phyloP scores from a whole-genome alignment of 2,329 filamentous ascomycete genomes.

The Ascochyta viciae-villosae region DNA sequence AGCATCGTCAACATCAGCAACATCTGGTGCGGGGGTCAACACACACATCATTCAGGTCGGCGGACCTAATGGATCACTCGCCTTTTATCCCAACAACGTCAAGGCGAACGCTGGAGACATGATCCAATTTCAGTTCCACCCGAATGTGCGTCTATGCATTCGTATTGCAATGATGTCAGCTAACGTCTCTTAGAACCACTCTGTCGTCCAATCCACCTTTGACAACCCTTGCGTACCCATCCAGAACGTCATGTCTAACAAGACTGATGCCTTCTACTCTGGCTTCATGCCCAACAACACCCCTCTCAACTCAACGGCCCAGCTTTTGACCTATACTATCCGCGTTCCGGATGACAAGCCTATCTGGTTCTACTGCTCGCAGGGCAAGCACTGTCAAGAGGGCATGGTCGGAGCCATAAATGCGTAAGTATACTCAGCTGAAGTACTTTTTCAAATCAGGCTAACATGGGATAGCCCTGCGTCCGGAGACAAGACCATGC shows the following conservation, averaged over 20 bases:
- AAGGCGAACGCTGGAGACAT: constrained; percentile 66
- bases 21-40: constrained; percentile 29
- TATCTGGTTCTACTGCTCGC: constrained; percentile 81
- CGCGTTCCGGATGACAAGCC: constrained; percentile 72
- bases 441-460: neutral
- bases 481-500: constrained; percentile 47
- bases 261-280: constrained; percentile 65
- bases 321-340: constrained; percentile 73
- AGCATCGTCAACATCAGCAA: constrained; percentile 11
- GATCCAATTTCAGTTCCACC: constrained; percentile 62
- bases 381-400: constrained; percentile 74
- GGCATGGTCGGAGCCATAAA: constrained; percentile 83
- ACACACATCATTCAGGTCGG: constrained; percentile 70
- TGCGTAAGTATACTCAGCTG: constrained; percentile 61
- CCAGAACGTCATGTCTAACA: constrained; percentile 50
- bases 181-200: constrained; percentile 67
- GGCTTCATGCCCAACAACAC: constrained; percentile 68
- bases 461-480: constrained; percentile 37
- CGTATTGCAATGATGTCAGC: neutral
- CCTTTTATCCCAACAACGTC: constrained; percentile 72
- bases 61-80: constrained; percentile 60
- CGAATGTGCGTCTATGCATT: constrained; percentile 45
- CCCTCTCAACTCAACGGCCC: constrained; percentile 26
- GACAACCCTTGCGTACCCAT: constrained; percentile 73
- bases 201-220: constrained; percentile 78